phyloP scores from a whole-genome alignment of 495 filamentous ascomycete genomes.

The Massariosphaeria phaeospora region DNA sequence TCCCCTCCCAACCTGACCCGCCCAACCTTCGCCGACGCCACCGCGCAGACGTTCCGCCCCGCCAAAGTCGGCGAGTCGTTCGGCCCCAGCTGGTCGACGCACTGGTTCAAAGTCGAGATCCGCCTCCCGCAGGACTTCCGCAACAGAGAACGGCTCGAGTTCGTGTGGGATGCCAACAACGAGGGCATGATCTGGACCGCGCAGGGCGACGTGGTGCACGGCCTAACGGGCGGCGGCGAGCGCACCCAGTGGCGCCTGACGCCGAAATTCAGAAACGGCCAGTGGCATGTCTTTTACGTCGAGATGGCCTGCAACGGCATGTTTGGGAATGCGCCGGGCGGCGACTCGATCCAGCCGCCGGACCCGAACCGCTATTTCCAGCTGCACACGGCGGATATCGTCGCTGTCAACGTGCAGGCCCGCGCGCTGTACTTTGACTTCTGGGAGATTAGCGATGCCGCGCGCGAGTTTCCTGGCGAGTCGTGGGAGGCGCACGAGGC shows the following conservation, averaged over 20 bases:
- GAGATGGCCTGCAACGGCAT: conserved; percentile 99
- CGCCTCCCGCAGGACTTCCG: conserved; percentile 67
- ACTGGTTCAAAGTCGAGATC: conserved; percentile 86
- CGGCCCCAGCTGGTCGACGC: conserved; percentile 96
- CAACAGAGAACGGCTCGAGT: conserved; percentile 73
- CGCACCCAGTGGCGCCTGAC: conserved; percentile 87
- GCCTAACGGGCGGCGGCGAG: conserved; percentile 87
- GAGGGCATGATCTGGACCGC: conserved; percentile 89
- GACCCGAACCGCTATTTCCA: conserved; percentile 73
- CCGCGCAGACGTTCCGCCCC: conserved; percentile 68
- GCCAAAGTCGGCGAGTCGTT: conserved; percentile 73
- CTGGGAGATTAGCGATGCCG: conserved; percentile 74
- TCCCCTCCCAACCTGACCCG: conserved; percentile 70
- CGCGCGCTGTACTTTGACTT: conserved; percentile 81
- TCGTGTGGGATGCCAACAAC: conserved; percentile 91
- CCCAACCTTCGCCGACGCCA: conserved; percentile 87
- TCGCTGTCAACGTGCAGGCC: conserved; percentile 81
- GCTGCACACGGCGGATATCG: conserved; percentile 75
- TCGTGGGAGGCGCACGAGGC: conserved; percentile 73
- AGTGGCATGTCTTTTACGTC: conserved; percentile 83
- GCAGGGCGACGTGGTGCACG: conserved; percentile 83
- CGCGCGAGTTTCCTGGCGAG: conserved; percentile 39
- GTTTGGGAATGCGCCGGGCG: conserved; percentile 88
- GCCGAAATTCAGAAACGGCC: conserved; percentile 69
- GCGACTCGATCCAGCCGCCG: conserved; percentile 85